Base-by-base conservation (phyloP, 2,329 filamentous ascomycete genomes). In the Fusarium napiforme region DNA sequence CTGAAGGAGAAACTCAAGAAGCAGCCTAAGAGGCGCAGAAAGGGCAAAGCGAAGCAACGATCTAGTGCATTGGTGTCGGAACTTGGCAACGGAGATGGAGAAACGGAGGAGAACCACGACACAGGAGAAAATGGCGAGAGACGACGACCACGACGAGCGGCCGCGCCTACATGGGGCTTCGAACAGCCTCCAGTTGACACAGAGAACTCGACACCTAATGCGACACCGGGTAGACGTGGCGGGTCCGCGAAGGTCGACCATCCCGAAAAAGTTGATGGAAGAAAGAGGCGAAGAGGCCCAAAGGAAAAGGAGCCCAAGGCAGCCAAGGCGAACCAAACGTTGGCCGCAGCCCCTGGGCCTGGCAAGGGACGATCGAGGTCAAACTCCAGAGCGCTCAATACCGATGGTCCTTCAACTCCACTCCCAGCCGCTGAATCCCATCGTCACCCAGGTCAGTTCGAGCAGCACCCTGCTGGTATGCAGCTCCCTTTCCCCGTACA, bases 1-100 rank as follows among this genome's bases (percentile, higher is more conserved):
- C 91, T 95, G 69, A 94, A 95, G 80, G 92, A 93, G 78, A 93
- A 93, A 81, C 86, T 92, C 36, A 91, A 89, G 81, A 90, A 87
- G 82, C 90, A 89, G 81, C 89, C 87, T 66, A 89, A 86, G 80
- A 85, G 86, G 77, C 85, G 88, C 69, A 89, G 87, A 83, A 87
- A 88, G 85, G 82, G 86, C 78, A 81, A 89, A 76, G 86, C 85
- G 40, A 91, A 91, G 80, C 87, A 89, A 53, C 85, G 89, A 72
- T 88, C 89, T 11, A 91, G 88, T 73, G 89, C 88, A n/a, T 82
- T 92, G 55, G 91, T 92, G 55, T 91, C 90, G 8, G 91, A 93
- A 76, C 85, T 91, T 57, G 90, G 89, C 50, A 91, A 89, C 69
- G 86, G 84, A 11, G 89, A 90, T 50, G 86, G 87, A 49, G 88